Conservation (phyloP, 345 rosid genomes). For the Tarenaya hassleriana region DNA sequence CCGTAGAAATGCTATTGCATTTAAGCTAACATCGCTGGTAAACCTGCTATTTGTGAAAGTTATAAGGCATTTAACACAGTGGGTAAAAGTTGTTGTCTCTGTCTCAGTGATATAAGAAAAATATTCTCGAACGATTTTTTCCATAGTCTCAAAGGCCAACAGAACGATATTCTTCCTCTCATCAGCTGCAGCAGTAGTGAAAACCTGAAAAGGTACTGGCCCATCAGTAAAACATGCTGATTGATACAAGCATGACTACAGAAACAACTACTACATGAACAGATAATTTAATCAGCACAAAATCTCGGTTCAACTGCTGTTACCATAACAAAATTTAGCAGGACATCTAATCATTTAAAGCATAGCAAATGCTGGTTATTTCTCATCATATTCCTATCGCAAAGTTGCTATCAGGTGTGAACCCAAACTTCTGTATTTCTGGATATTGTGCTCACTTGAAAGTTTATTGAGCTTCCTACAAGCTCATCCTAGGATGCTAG, state of each 20-base stretch:
- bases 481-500: too few species aligned
- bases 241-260: constrained; percentile 6
- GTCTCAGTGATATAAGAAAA: constrained; percentile 92
- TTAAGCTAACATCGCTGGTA: constrained; percentile 85
- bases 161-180: constrained; percentile 77
- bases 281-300: constrained; percentile 14
- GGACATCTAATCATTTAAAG: constrained; percentile 10
- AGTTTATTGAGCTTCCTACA: too few species aligned
- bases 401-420: neutral
- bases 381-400: neutral
- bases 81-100: constrained; percentile 84
- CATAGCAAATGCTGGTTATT: neutral
- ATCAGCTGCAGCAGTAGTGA: constrained; percentile 83
- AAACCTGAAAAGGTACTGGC: constrained; percentile 46
- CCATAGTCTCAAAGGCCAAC: constrained; percentile 92
- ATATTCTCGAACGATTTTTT: constrained; percentile 87
- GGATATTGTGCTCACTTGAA: too few species aligned
- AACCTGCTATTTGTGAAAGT: constrained; percentile 86
- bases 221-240: constrained; percentile 20
- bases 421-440: neutral
- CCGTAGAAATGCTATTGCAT: constrained; percentile 93
- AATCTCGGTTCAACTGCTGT: constrained; percentile 4
- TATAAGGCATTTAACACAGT: constrained; percentile 87
- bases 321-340: neutral
- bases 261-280: neutral